phyloP scores from a whole-genome alignment of 345 rosid genomes.

The Bruguiera parviflora region DNA sequence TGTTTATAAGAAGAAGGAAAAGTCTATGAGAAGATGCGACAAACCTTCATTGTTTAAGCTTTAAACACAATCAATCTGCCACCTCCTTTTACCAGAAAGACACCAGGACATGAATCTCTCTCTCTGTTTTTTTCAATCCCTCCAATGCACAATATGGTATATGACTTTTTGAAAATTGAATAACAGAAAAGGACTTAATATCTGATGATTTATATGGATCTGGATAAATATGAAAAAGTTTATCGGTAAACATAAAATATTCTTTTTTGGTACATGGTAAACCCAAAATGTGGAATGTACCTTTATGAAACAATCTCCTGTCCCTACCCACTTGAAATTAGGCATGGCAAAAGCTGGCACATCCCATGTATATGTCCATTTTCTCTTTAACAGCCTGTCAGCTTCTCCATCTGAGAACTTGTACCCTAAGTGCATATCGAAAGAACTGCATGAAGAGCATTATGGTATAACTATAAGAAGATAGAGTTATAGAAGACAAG shows the following conservation, averaged over 20 bases:
- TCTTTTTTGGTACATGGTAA: no score
- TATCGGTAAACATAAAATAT: background rate
- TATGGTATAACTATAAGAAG: background rate
- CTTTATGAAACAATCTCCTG: conserved; percentile 56
- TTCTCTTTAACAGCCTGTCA: conserved; percentile 45
- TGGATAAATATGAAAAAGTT: background rate
- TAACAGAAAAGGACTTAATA: no score
- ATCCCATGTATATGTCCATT: conserved; percentile 73
- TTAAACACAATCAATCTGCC: background rate
- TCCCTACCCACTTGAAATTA: conserved; percentile 75
- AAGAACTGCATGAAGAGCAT: conserved; percentile 52
- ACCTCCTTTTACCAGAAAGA: no score
- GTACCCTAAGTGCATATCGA: conserved; percentile 53
- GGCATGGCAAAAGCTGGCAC: conserved; percentile 57
- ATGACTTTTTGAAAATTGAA: no score
- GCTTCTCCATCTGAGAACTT: conserved; percentile 55
- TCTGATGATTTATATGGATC: no score
- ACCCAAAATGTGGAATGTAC: conserved; percentile 25
- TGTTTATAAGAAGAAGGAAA: background rate
- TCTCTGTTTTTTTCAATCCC: no score
- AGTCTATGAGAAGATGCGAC: background rate
- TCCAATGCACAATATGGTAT: no score
- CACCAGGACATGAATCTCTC: no score
- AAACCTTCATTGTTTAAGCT: background rate
- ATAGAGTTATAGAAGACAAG: background rate